phyloP scores from a whole-genome alignment of 352 stramenopile species.

The Phytophthora tentaculata region DNA sequence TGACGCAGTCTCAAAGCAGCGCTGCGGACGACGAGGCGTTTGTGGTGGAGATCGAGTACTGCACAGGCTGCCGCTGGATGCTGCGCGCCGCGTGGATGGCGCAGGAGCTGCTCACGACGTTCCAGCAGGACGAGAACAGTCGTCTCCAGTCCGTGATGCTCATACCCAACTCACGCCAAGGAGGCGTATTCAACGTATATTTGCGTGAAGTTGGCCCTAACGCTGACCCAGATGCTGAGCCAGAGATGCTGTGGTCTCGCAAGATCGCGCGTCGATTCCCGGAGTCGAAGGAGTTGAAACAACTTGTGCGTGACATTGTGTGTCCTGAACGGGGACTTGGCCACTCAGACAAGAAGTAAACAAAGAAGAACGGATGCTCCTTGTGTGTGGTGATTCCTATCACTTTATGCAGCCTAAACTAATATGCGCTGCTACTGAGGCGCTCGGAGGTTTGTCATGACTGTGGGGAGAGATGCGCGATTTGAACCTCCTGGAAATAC shows the following conservation, averaged over 20 bases:
- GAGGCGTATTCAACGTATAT: conserved; percentile 76
- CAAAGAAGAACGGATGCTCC: not conserved
- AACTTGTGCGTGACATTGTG: conserved; percentile 90
- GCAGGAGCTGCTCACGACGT: conserved; percentile 93
- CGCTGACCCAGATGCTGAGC: conserved; percentile 42
- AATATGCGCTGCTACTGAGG: conserved; percentile 19
- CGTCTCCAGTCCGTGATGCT: conserved; percentile 65
- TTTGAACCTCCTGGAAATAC: conserved; percentile 36
- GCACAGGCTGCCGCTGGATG: conserved; percentile 91
- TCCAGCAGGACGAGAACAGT: conserved; percentile 74
- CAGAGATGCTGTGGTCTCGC: conserved; percentile 87
- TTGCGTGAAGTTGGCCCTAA: conserved; percentile 43
- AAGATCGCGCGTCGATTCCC: conserved; percentile 86
- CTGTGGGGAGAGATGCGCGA: conserved; percentile 28
- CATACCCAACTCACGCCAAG: conserved; percentile 62
- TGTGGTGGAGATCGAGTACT: conserved; percentile 93
- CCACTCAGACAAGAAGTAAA: conserved; percentile 82
- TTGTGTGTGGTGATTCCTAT: not conserved
- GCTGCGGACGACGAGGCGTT: conserved; percentile 34
- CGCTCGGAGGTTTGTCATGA: conserved; percentile 29
- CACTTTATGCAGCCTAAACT: not conserved
- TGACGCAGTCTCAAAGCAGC: not conserved
- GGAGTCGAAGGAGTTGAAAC: conserved; percentile 93
- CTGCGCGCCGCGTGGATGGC: conserved; percentile 89
- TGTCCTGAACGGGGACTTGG: conserved; percentile 84